A percentile compares a stretch with the other conserved stretches of the same genome.
Conservation (phyloP, 2,329 filamentous ascomycete species). For the Aspergillus piperis region DNA sequence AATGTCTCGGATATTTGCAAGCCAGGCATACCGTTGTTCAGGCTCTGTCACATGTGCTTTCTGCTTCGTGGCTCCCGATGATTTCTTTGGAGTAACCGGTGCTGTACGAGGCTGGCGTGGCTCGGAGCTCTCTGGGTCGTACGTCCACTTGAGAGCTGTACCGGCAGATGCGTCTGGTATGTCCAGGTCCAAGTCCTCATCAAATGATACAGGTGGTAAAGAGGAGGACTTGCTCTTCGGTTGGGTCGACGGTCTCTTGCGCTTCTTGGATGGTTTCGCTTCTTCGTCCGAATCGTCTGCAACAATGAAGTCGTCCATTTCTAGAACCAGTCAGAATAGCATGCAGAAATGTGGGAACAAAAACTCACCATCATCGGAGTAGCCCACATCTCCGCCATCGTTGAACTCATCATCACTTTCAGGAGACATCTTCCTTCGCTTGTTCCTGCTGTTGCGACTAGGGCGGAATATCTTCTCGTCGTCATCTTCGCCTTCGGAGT, state of each 20-base stretch:
- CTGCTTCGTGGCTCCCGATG: constrained; percentile 46
- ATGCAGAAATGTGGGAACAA: background rate
- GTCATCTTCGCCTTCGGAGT: constrained; percentile 68
- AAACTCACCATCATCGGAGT: constrained; percentile 52
- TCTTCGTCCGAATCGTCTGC: constrained; percentile 81
- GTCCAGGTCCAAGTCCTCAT: constrained; percentile 59
- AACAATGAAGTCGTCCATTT: constrained; percentile 85
- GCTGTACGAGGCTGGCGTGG: constrained; percentile 52
- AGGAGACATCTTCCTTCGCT: constrained; percentile 64
- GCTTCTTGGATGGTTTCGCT: constrained; percentile 65
- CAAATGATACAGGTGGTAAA: constrained; percentile 51
- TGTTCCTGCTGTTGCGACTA: constrained; percentile 52
- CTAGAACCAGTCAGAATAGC: constrained; percentile 44
- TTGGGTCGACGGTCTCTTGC: constrained; percentile 63
- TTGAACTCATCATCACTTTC: constrained; percentile 71
- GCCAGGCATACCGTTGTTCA: constrained; percentile 84
- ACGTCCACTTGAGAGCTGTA: constrained; percentile 81
- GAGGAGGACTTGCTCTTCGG: constrained; percentile 37
- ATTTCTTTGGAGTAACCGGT: constrained; percentile 36
- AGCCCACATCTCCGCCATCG: constrained; percentile 51
- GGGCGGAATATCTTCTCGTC: constrained; percentile 71
- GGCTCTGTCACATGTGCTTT: constrained; percentile 82
- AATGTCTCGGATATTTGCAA: constrained; percentile 81
- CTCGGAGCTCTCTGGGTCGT: constrained; percentile 62
- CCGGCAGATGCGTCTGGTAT: constrained; percentile 60